Base-by-base conservation (phyloP, 2,329 filamentous ascomycete species). In the Rosellinia necatrix region DNA sequence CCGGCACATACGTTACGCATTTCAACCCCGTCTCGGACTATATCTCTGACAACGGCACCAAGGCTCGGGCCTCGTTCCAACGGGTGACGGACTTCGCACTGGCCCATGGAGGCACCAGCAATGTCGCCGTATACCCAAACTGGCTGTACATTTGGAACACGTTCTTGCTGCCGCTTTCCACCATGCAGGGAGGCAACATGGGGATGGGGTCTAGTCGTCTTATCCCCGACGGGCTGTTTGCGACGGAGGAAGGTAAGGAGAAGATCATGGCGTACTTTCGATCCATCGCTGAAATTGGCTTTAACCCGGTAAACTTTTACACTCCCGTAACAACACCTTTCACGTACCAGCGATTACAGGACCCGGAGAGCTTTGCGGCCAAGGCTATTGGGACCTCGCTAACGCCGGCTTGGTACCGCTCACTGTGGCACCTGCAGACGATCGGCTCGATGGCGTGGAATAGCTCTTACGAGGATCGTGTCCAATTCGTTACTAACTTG, bases 351-450 rank as follows among this genome's bases (percentile, higher is more conserved):
- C 52, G 52, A 47, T 32, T 47, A 46, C 34, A 59, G 22, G 21
- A 56, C 4, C 47, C 43, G 2, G 22, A 40, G 32, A 25, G 34
- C 19, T 51, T 48, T 4, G 53, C 51, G 13, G 37, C 15, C 10
- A 49, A 21, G 34, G 34, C 30, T 4, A 38, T 52, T n/a, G 52
- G 50, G 4, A 63, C 61, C 21, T 56, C 59, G 6, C 27, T 60
- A 10, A 59, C 56, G 10, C 61, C 61, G 4, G 61, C 61, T 6
- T 63, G 61, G 61, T 63, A 63, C 48, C 46, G 53, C 21, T 56
- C 59, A 6, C 40, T 63, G 15, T 63, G 61, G 59, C 58, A 58
- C 30, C 42, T 63, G 22, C 53, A 61, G 49, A 59, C 58, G 7
- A 53, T 54, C 13, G 53, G 51, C 15, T 43, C 52, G 4, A 43